These are phyloP conservation scores for Theobroma cacao DNA, from an alignment of 345 rosid genomes.

Conservation along the genomic window DNA sequence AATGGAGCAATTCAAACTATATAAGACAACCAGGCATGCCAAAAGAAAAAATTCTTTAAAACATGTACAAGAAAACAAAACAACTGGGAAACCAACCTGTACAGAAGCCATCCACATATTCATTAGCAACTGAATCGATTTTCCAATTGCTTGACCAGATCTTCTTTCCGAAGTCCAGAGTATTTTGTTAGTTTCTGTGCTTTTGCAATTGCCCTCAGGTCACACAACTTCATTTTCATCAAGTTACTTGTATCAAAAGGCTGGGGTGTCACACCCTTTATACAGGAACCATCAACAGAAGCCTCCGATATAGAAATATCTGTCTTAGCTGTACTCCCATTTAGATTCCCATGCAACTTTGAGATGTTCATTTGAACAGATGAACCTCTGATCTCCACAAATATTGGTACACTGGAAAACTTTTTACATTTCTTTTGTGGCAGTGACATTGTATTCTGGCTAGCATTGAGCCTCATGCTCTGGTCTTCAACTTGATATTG, in stretches of 20 bases:
- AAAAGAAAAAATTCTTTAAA: background rate
- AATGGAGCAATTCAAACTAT: background rate
- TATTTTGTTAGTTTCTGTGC: constrained; percentile 39
- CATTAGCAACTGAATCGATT: constrained; percentile 22
- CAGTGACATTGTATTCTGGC: constrained; percentile 10
- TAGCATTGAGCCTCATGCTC: constrained; percentile 6
- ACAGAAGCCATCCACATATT: constrained; percentile 11
- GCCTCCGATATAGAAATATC: constrained; percentile 13
- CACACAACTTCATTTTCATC: constrained; percentile 41
- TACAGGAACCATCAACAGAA: constrained; percentile 22
- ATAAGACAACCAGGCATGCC: background rate
- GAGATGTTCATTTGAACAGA: constrained; percentile 18
- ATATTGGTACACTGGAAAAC: constrained; percentile 9
- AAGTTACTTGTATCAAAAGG: constrained; percentile 23
- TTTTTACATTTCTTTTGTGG: constrained; percentile 25
- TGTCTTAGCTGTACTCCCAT: constrained; percentile 13
- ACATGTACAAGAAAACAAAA: background rate
- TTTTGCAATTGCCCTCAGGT: constrained; percentile 57
- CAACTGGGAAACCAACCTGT: constrained; percentile 16
- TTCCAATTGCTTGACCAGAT: constrained; percentile 41
- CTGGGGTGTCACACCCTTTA: constrained; percentile 2
- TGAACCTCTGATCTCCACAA: constrained; percentile 22
- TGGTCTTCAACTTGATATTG: constrained; percentile 25
- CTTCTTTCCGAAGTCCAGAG: constrained; percentile 42
- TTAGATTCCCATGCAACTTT: constrained; percentile 21